Conservation (phyloP, 83 land plant genomes). For the Picea mariana region DNA sequence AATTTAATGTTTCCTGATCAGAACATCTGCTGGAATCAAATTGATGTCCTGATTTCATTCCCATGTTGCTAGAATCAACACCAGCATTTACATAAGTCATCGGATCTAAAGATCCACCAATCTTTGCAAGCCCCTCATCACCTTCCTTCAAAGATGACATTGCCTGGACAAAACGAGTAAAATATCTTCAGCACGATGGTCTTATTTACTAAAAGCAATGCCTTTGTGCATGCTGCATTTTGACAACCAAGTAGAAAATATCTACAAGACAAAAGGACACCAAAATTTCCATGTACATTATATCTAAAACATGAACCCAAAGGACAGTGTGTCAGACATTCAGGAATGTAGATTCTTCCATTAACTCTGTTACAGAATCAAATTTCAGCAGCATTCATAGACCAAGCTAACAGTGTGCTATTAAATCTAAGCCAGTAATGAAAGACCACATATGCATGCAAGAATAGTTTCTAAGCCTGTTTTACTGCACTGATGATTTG, state of each 20-base stretch:
- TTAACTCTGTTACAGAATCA: neutral
- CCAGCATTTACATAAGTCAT: constrained; percentile 29
- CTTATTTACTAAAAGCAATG: neutral
- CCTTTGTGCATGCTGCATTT: neutral
- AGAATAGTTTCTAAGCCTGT: neutral
- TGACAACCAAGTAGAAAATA: neutral
- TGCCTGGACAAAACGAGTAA: constrained; percentile 43
- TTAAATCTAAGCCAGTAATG: neutral
- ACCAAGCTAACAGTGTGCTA: neutral
- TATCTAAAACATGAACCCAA: neutral
- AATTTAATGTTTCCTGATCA: constrained; percentile 12
- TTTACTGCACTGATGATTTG: constrained; percentile 4
- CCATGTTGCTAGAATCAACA: constrained; percentile 27
- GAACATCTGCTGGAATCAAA: neutral
- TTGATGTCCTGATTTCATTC: constrained; percentile 19
- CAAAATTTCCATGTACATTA: neutral
- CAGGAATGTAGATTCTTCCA: neutral
- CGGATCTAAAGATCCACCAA: constrained; percentile 63
- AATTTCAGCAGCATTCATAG: neutral
- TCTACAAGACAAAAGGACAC: neutral
- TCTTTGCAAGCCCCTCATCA: constrained; percentile 41
- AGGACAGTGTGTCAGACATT: neutral
- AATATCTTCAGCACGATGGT: constrained; percentile 1
- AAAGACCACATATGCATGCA: neutral
- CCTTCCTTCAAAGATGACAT: constrained; percentile 53